Conservation (phyloP, 495 filamentous ascomycete genomes). For the Clavariopsis aquatica region DNA sequence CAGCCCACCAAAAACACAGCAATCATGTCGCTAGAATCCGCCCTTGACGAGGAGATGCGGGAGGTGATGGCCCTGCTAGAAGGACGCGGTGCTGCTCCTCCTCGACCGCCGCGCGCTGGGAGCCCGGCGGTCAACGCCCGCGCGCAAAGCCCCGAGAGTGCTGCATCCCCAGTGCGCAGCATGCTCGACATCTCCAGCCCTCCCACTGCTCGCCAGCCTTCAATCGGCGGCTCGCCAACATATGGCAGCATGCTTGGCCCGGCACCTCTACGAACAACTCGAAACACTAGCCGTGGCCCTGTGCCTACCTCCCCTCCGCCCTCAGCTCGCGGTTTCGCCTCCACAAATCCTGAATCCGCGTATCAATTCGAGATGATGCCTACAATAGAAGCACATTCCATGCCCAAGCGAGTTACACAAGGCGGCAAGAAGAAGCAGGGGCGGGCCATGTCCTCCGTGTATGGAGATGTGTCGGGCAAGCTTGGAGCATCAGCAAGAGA, state of each 20-base stretch:
- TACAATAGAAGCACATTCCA: slow-evolving; percentile 39
- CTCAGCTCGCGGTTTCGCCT: slow-evolving; percentile 20
- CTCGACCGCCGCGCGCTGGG: slow-evolving; percentile 18
- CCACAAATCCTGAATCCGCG: slow-evolving; percentile 37
- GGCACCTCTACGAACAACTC: slow-evolving; percentile 6
- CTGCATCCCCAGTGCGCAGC: slow-evolving; percentile 58
- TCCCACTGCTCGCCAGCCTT: slow-evolving; percentile 47
- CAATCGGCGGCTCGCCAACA: slow-evolving; percentile 44
- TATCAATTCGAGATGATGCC: slow-evolving; percentile 44
- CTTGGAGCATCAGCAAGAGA: slow-evolving; percentile 39
- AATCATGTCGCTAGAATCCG: slow-evolving; percentile 65
- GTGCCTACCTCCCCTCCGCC: slow-evolving; percentile 27
- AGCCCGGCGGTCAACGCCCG: slow-evolving; percentile 42
- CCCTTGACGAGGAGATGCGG: slow-evolving; percentile 70
- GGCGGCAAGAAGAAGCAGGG: slow-evolving; percentile 40
- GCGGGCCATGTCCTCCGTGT: slow-evolving; percentile 42
- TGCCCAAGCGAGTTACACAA: slow-evolving; percentile 43
- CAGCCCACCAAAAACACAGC: neutral
- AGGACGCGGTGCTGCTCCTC: slow-evolving; percentile 30
- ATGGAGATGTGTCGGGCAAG: slow-evolving; percentile 52
- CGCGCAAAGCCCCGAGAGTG: slow-evolving; percentile 49
- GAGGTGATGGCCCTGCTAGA: slow-evolving; percentile 69
- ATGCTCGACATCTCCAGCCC: slow-evolving; percentile 58
- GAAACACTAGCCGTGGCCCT: slow-evolving; percentile 22
- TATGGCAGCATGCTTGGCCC: slow-evolving; percentile 37